Base-by-base conservation (phyloP, 2,329 filamentous ascomycete genomes). In the Parastagonospora nodorum region DNA sequence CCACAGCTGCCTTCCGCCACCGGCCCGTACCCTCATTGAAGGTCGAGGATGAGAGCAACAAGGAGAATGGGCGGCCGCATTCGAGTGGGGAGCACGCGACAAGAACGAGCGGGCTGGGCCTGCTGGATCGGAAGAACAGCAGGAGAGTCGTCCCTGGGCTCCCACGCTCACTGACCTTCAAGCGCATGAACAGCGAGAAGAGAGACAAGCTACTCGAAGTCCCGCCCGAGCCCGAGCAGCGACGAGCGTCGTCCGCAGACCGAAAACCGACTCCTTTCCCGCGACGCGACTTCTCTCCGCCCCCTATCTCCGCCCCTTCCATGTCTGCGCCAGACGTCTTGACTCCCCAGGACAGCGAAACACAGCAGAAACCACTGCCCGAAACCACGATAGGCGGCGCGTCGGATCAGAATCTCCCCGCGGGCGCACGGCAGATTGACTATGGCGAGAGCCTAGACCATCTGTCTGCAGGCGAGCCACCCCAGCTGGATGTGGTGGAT, bases 181-280 rank as follows among this genome's bases (percentile, higher is more conserved):
- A 87, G 73, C 84, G 92, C 63, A 90, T 93, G 72, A 84, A 89
- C 69, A 93, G 90, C 27, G 92, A 96, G 74, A 82, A 84, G 56
- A 83, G 91, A 61, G 85, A 89, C 61, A 87, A 86, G 64, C 79
- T 96, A 46, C 80, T 88, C 51, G 86, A 89, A 38, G 80, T 85
- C 36, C 78, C 86, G 41, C 82, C 84, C 5, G 83, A 85, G 29
- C 75, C 80, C 24, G 82, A 83, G 33, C 89, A 92, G 73, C 84
- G 89, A 60, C 84, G 91, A 66, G 85, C 90, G 12, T 78, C 86
- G n/a, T 95, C 91, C 8, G 81, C 84, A 12, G 88, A 84, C 65
- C 77, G 77, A 56, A 84, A 90, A 64, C 84, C 87, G 9, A 79
- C 86, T 11, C 93, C 89, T 8, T 80, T 58, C 47, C 74, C 59